Base-by-base conservation (phyloP, 2,329 filamentous ascomycete species). In the Calonectria fujianensis region DNA sequence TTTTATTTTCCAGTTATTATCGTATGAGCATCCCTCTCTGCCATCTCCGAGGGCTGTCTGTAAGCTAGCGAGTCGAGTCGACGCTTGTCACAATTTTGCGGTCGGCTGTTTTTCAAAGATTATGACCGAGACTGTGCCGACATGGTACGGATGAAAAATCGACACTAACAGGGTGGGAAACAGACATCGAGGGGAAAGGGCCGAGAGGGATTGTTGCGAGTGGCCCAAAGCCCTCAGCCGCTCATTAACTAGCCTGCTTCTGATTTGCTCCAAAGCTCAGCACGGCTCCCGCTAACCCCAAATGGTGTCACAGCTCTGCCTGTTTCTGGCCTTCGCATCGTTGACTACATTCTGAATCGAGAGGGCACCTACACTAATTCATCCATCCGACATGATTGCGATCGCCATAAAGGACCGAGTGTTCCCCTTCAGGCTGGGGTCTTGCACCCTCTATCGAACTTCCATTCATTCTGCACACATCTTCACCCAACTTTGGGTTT, bases 361-460 rank as follows among this genome's bases (percentile, higher is more conserved):
- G 29, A 57, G 29, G 31, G 31, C 52, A 57, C 20, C 37, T 41
- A 27, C 24, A 37, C 37, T 41, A 41, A 27, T 16, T 16, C 27
- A 41, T 20, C 37, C 57, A 27, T 39, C 35, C 1, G n/a, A 10
- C 32, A 27, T 27, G 16, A 39, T 63, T 63, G 57, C 8, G 57
- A 63, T 63, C 57, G 57, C 57, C 57, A 63, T 63, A 41, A 41
- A 63, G 57, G 57, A 63, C 57, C 57, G 35, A 18, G 57, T 41
- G 35, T 5, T 61, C 57, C 57, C 57, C 35, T 41, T 63, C 35
- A 41, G 39, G 35, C 37, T 41, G 57, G 37, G 13, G 7, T 63
- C 3, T 24, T 9, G n/a, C 18, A 3, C 24, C 31, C 57, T 41
- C 35, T 9, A 41, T 27, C 32, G 27, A 27, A 8, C 27, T 48